Percentiles rank a stretch among this genome's conserved stretches.
phyloP scores from a whole-genome alignment of 1,139 yeast species.

The Yamadazyma aaseri region DNA sequence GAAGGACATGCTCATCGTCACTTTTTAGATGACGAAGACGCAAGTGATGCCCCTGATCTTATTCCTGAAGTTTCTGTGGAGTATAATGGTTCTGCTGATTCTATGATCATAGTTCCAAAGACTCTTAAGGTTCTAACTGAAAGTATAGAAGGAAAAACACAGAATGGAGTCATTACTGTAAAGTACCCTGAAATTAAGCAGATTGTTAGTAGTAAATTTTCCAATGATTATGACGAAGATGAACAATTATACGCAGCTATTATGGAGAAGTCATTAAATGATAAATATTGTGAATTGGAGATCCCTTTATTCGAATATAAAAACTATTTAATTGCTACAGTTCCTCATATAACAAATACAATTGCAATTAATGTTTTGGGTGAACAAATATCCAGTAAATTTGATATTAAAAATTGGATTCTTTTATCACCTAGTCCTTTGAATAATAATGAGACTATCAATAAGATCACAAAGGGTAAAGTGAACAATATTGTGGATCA shows the following conservation, averaged over 20 bases:
- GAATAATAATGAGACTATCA: conserved; percentile 30
- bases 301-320: conserved; percentile 25
- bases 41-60: conserved; percentile 17
- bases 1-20: conserved; percentile 56
- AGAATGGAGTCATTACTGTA: conserved; percentile 24
- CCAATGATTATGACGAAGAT: conserved; percentile 50
- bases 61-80: conserved; percentile 19
- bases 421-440: conserved; percentile 35
- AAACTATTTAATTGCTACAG: conserved; percentile 18
- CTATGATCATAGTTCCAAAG: conserved; percentile 27
- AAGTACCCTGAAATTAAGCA: conserved; percentile 21
- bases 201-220: conserved; percentile 4
- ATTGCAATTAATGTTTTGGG: conserved; percentile 35
- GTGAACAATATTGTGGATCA: conserved; percentile 10
- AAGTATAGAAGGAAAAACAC: conserved; percentile 15
- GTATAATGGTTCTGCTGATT: conserved; percentile 10
- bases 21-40: conserved; percentile 46
- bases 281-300: conserved; percentile 22
- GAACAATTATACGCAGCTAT: conserved; percentile 51
- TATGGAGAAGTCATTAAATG: conserved; percentile 19
- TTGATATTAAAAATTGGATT: conserved; percentile 25
- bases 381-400: conserved; percentile 16
- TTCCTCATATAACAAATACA: conserved; percentile 34
- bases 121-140: conserved; percentile 26
- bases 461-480: conserved; percentile 24